Percentiles rank a stretch among this genome's conserved stretches.
Conservation (phyloP, 2,329 filamentous ascomycete genomes). For the Phialophora verrucosa region DNA sequence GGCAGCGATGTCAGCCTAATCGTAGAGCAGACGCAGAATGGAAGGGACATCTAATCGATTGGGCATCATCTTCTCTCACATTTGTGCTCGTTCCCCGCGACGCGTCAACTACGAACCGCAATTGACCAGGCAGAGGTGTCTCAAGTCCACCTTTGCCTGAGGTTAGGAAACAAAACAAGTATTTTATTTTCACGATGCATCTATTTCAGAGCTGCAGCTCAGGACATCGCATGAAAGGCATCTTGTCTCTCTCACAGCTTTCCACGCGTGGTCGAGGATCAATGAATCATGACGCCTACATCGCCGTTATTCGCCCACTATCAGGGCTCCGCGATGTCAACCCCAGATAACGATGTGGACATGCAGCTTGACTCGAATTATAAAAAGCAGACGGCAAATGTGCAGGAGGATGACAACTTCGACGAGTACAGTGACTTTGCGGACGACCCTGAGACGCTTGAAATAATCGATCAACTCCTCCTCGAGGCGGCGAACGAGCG, state of each 20-base stretch:
- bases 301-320: slow-evolving; percentile 19
- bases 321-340: slow-evolving; percentile 23
- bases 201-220: background rate
- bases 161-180: background rate
- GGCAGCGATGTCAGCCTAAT: slow-evolving; percentile 13
- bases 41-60: slow-evolving; percentile 18
- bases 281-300: slow-evolving; percentile 30
- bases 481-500: slow-evolving; percentile 49
- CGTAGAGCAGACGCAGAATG: slow-evolving; percentile 11
- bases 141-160: slow-evolving; percentile 2
- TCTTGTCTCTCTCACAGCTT: slow-evolving; percentile 2
- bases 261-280: background rate
- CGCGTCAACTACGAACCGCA: slow-evolving; percentile 24
- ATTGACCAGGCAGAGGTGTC: slow-evolving; percentile 24
- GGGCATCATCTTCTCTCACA: slow-evolving; percentile 14
- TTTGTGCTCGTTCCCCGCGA: slow-evolving; percentile 19
- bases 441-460: slow-evolving; percentile 57
- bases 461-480: slow-evolving; percentile 59
- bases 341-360: slow-evolving; percentile 10
- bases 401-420: slow-evolving; percentile 26
- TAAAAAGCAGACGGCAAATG: background rate
- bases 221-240: background rate
- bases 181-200: slow-evolving; percentile 2
- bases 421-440: slow-evolving; percentile 71
- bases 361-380: slow-evolving; percentile 21